These are phyloP conservation scores for Cyberlindnera sargentensis DNA, from an alignment of 805 yeast species.

Conservation along the genomic window DNA sequence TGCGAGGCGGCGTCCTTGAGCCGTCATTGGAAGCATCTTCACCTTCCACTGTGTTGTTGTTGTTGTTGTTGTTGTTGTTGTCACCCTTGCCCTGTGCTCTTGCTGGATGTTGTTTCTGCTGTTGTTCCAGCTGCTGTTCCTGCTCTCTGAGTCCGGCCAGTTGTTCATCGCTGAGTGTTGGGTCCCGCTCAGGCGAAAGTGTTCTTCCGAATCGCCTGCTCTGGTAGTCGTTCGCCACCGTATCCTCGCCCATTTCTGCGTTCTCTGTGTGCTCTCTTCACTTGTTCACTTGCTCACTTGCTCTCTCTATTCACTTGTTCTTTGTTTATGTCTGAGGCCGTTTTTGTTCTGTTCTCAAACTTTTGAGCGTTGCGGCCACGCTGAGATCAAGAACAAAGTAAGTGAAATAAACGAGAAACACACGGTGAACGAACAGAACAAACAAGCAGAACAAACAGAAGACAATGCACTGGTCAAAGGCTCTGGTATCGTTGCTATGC, in stretches of 20 bases:
- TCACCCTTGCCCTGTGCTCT: no score
- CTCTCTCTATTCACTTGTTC: no score
- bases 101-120: conserved; percentile 8
- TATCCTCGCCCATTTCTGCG: no score
- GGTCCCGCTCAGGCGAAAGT: conserved; percentile 25
- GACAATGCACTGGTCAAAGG: neutral
- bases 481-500: neutral
- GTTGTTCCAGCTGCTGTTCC: conserved; percentile 23
- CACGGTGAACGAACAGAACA: neutral
- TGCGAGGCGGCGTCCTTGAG: conserved; percentile 23
- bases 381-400: no score
- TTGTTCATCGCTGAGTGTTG: conserved; percentile 33
- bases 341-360: no score
- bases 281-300: no score
- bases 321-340: no score
- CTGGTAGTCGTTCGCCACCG: conserved; percentile 35
- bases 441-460: neutral
- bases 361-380: no score
- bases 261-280: no score
- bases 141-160: conserved; percentile 34
- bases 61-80: conserved; percentile 13
- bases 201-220: conserved; percentile 29
- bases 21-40: conserved; percentile 7
- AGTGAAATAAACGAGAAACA: no score
- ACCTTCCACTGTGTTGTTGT: neutral